Evolutionary conservation across 176 grass and related monocot genomes (phyloP), one percentile per base, ranked within the genome.

Genomic region (Puccinellia tenuiflora): DNA sequence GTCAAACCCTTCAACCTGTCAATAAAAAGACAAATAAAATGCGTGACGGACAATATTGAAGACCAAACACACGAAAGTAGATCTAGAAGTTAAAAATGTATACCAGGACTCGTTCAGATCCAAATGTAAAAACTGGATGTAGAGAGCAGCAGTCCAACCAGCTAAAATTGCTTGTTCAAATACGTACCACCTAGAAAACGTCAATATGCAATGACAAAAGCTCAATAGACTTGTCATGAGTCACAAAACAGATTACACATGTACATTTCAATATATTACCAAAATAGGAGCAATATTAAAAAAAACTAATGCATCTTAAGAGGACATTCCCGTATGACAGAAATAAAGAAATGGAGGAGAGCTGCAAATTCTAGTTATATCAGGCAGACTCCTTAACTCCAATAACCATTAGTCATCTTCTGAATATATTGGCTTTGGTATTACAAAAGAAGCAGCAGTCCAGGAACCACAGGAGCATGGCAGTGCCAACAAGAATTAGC

Each of bases 1-100:
- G 90, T 77, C 79, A 93, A 92, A 73, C 89, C 86, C 75, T 93
- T 91, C 92, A 93, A 95, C 96, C 96, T 98, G 85, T 72, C 46
- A 46, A 73, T 74, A 11, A 84, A 72, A 63, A 33, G 14, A 31
- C 15, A 64, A 83, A 89, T 53, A 70, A 61, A 26, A 67, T 61
- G 17, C 8, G 10, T 72, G 22, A 9, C 0, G 56, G 7, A 15
- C 11, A 30, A 78, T 69, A 79, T 47, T 24, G 60, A 69, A 21
- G 38, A 34, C 28, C 70, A 80, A 86, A 37, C 24, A 38, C 16
- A 28, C 0, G 4, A 80, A 13, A 50, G 76, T 21, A 71, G 39
- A 77, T 53, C 38, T 33, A 72, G n/a, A 45, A 5, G 13, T 29
- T 34, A 57, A 68, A 42, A 59, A 66, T 22, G 33, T 51, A 78